These are phyloP conservation scores for Entrophospora sp. DNA, from an alignment of 192 early-diverging fungal species.

Conservation along the genomic window DNA sequence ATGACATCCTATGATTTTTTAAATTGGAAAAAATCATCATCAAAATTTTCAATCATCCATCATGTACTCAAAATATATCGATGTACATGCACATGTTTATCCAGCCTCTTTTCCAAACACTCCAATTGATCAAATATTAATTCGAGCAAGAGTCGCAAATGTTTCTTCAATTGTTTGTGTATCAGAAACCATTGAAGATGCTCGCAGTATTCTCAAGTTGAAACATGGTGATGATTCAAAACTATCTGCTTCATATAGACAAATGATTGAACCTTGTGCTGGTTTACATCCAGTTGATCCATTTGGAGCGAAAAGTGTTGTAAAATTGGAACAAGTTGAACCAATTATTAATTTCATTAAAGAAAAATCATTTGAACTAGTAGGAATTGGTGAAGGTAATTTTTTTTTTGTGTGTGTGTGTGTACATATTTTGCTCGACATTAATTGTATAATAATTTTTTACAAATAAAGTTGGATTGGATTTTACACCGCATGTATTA, in stretches of 20 bases:
- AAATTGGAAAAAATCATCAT: too few species aligned
- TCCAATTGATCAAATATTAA: constrained; percentile 21
- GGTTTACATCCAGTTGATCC: constrained; percentile 49
- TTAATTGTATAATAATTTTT: too few species aligned
- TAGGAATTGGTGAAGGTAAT: constrained; percentile 33
- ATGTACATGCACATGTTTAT: constrained; percentile 47
- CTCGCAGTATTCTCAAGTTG: constrained; percentile 32
- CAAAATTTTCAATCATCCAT: too few species aligned
- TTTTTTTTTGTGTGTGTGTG: too few species aligned
- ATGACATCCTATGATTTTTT: too few species aligned
- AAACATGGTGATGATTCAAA: constrained; percentile 12
- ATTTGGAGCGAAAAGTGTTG: constrained; percentile 23
- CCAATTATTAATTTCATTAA: constrained; percentile 34
- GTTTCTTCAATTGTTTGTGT: constrained; percentile 39
- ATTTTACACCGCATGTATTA: constrained; percentile 40
- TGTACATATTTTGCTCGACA: too few species aligned
- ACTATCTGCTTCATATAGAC: constrained; percentile 22
- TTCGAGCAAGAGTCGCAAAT: constrained; percentile 29
- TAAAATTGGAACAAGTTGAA: constrained; percentile 31
- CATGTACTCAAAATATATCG: constrained; percentile 21
- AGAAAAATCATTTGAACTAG: constrained; percentile 28
- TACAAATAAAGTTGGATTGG: constrained; percentile 33
- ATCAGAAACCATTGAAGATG: constrained; percentile 43
- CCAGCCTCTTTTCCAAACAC: constrained; percentile 32
- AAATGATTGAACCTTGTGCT: constrained; percentile 35